Base-by-base conservation (phyloP, 1,284 basidiomycete species). In the Apiotrichum porosum region DNA sequence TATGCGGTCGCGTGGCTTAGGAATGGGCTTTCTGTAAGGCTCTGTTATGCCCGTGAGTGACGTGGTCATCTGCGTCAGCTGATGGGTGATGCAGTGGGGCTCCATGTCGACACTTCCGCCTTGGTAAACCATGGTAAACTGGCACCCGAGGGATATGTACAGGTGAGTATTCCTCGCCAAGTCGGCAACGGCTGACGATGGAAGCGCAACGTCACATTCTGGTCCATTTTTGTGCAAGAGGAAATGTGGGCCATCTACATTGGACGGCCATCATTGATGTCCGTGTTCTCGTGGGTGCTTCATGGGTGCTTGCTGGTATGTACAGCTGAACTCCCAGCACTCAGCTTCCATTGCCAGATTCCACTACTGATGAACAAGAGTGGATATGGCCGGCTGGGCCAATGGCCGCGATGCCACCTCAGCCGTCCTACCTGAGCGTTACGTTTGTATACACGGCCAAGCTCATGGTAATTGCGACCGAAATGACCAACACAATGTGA, bases 171-270 rank as follows among this genome's bases (percentile, higher is more conserved):
- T n/a, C n/a, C n/a, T n/a, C n/a, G n/a, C n/a, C n/a, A n/a, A n/a
- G n/a, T n/a, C n/a, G n/a, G n/a, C n/a, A n/a, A n/a, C n/a, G n/a
- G n/a, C n/a, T n/a, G n/a, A n/a, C n/a, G n/a, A n/a, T n/a, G n/a
- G n/a, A 50, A 65, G 50, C 52, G 65, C 12, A 54, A 56, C 32
- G 51, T 52, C 5, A 57, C 62, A 1, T 65, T 63, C 38, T 66
- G 60, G 58, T 57, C 58, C 4, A 46, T 51, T 19, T 63, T 56
- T 44, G 49, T 57, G 13, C 65, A 66, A 42, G 62, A 66, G 22
- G 52, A 50, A 5, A 47, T 58, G 23, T 65, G 63, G 63, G 53
- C 58, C 1, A 51, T 59, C 10, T 66, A 63, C 37, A 60, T 65
- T 21, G 58, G 64, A 6, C 41, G 62, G 17, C 50, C 55, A 13